Evolutionary conservation across 345 rosid species (phyloP).

Genomic region (Aquilaria malaccensis): DNA sequence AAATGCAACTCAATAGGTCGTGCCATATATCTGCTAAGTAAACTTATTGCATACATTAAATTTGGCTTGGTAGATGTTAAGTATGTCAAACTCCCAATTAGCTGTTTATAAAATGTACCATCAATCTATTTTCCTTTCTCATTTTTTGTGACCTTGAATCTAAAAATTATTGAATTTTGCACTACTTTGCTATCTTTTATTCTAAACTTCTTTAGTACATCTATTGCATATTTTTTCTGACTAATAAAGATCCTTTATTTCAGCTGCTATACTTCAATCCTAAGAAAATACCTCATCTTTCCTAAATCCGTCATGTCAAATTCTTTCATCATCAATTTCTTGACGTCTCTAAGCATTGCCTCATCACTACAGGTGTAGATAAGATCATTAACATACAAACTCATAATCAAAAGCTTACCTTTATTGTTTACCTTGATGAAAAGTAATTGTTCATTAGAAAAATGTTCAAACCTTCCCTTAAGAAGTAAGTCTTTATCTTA

Average conservation of each 20-base stretch:
- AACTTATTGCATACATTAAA: not conserved
- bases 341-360: not conserved
- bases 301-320: not conserved
- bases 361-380: not conserved
- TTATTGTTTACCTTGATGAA: not conserved
- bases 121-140: not conserved
- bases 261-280: not conserved
- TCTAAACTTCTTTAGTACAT: not conserved
- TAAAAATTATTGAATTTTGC: not conserved
- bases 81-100: not conserved
- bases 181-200: not conserved
- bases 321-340: not conserved
- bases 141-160: not conserved
- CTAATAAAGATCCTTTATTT: not conserved
- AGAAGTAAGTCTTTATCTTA: not conserved
- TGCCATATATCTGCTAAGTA: conserved; percentile 1
- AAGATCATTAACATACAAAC: not conserved
- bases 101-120: not conserved
- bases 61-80: not conserved
- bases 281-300: not conserved
- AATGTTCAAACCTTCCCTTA: not conserved
- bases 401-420: too few species aligned
- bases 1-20: not conserved
- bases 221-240: not conserved
- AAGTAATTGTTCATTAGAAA: too few species aligned